phyloP scores from a whole-genome alignment of 2,329 filamentous ascomycete species.

The Talaromyces verruculosus region DNA sequence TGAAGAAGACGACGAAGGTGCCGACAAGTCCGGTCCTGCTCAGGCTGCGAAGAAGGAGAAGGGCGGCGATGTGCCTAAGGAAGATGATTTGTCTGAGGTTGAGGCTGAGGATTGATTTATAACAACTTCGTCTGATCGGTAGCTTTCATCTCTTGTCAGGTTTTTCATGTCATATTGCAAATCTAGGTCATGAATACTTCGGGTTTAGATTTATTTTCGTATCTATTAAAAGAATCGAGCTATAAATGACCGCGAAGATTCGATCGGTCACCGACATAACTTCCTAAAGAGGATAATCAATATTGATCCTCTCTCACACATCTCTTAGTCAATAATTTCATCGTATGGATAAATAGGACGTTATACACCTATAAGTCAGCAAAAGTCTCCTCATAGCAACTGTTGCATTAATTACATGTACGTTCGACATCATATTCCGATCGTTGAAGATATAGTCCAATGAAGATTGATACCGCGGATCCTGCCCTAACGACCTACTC shows the following conservation, averaged over 20 bases:
- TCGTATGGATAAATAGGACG: not conserved
- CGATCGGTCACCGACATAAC: not conserved
- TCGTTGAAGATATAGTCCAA: not conserved
- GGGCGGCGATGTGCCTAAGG: slow-evolving; percentile 19
- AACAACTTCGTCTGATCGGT: not conserved
- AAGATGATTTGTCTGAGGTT: slow-evolving; percentile 24
- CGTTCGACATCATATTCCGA: not conserved
- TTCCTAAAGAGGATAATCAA: slow-evolving; percentile 1
- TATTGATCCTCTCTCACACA: not conserved
- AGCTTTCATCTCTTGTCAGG: not conserved
- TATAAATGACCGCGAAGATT: not conserved
- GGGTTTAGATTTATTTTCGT: not conserved
- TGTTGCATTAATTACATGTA: not conserved
- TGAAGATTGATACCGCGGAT: not conserved
- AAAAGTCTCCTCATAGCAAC: not conserved
- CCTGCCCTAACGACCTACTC: not conserved
- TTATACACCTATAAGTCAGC: not conserved
- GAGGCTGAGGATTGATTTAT: slow-evolving; percentile 23
- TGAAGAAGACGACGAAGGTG: slow-evolving; percentile 26
- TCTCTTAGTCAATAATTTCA: not conserved
- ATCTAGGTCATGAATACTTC: not conserved
- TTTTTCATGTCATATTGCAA: not conserved
- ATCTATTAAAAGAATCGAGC: not conserved
- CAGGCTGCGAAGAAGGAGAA: slow-evolving; percentile 27
- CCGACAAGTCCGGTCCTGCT: slow-evolving; percentile 32